Evolutionary conservation across 345 rosid species (phyloP), one percentile per base, ranked within the genome.

Genomic region (Erucastrum elatum): DNA sequence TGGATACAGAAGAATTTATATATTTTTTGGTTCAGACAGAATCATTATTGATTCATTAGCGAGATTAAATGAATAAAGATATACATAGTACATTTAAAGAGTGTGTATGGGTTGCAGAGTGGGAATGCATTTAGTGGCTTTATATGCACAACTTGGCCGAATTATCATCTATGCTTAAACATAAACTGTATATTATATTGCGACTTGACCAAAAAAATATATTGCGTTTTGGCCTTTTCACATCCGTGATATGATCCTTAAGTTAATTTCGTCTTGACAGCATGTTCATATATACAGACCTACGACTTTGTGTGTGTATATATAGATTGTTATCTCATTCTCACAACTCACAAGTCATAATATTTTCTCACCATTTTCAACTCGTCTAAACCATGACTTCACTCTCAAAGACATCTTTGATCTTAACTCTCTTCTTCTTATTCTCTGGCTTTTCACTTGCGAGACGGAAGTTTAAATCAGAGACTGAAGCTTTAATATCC

Each of bases 401-500:
- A 79, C 71, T 68, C 46, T 79, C 82, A 62, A 4, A 51, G 16
- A 74, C 56, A 31, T 80, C 70, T 65, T 49, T 55, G 70, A 34
- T 74, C 33, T n/a, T 21, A 39, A 15, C 75, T 76, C 82, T 79
- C 64, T 59, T 59, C 64, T 59, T 59, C 66, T 30, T 85, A 4
- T 61, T 81, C 46, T 80, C 56, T 49, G 5, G 29, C 61, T 65
- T 68, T 68, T 64, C 80, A 31, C 62, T 63, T 56, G 87, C 89
- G 3, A 80, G 68, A 72, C 55, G 76, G 67, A 79, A 67, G 84
- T 70, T 75, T 7, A 55, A 82, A 67, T 77, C 80, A 66, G 96
- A 90, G 66, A 63, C 68, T 56, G 90, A 84, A 70, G 93, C 94
- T 56, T 74, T 91, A 59, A 75, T 9, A 31, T 89, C 89, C 44